phyloP scores from a whole-genome alignment of 805 yeast genomes.

The Kuraishia ogatae region DNA sequence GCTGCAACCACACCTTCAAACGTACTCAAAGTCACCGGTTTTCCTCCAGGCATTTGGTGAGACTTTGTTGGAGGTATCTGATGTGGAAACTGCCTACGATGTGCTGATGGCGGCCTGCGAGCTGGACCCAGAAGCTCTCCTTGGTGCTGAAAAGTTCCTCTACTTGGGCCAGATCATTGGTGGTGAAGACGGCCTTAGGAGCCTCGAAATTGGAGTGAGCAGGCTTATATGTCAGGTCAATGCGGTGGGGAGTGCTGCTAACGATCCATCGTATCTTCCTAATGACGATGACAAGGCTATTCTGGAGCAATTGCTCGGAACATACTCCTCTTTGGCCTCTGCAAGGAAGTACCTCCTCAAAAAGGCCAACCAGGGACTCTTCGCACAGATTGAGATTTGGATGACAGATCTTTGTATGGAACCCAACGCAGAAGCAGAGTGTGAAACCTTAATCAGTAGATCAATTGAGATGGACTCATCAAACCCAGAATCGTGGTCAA shows the following conservation, averaged over 20 bases:
- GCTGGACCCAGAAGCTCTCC: conserved; percentile 55
- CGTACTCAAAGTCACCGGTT: conserved; percentile 32
- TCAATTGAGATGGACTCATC: conserved; percentile 48
- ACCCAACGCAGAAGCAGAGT: conserved; percentile 72
- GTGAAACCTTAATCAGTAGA: conserved; percentile 61
- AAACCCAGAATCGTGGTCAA: conserved; percentile 76
- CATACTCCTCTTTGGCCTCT: conserved; percentile 19
- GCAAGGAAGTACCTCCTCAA: conserved; percentile 33
- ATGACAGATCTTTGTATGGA: conserved; percentile 98
- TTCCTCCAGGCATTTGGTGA: conserved; percentile 62
- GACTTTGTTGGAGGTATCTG: conserved; percentile 68
- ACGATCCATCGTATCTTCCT: background rate
- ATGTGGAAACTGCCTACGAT: conserved; percentile 70
- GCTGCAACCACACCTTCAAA: conserved; percentile 27
- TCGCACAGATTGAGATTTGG: conserved; percentile 90
- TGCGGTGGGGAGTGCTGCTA: conserved; percentile 9
- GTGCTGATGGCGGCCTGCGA: conserved; percentile 52
- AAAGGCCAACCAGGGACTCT: conserved; percentile 67
- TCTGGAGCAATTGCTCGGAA: conserved; percentile 7
- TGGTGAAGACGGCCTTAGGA: conserved; percentile 61
- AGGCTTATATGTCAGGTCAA: conserved; percentile 34
- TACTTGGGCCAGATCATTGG: conserved; percentile 90
- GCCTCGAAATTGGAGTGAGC: conserved; percentile 55
- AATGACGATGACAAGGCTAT: conserved; percentile 11
- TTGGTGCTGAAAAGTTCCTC: conserved; percentile 76